Evolutionary conservation across 2,329 filamentous ascomycete species (phyloP), one percentile per base, ranked within the genome.

Genomic region (Talaromyces sp.): DNA sequence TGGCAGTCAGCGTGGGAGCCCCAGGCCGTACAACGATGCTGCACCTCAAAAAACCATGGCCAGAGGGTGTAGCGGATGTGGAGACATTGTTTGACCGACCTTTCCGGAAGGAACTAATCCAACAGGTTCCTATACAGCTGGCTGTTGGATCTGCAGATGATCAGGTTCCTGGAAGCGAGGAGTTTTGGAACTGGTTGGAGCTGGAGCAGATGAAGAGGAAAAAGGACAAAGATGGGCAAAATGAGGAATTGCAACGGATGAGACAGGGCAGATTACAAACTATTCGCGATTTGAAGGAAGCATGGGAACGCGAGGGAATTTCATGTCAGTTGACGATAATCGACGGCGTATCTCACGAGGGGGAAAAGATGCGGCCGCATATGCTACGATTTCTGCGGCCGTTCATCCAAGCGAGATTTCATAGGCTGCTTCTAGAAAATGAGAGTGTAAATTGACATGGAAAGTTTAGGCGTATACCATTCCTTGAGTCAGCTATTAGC

Each of bases 1-100:
- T 64, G 3, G 71, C 70, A 17, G 70, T 70, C 5, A 75, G 72
- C 61, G 57, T 75, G n/a, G 74, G 74, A 22, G 73, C 75, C 8
- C 75, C 74, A 9, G 74, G 73, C 1, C 61, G 66, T n/a, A 65
- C 67, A 6, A 75, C 73, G n/a, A 15, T 45, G 7, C 63, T 75
- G 5, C 70, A 75, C 52, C 67, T 69, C 7, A 15, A 43, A 2
- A 58, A 66, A 39, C 64, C 41, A 35, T 64, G 62, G 62, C 62
- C 62, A 17, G 25, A 33, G 3, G 62, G 56, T 33, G 45, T 64
- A 8, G 62, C 54, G 3, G 19, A 64, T 17, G 54, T 60, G 11
- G 39, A 52, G 27, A 22, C n/a, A n/a, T 8, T 64, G 33, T 64
- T 64, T 25, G 33, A n/a, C 33, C 45, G 35, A 22, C 27, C 35